phyloP scores from a whole-genome alignment of 129 eudicot species.

The Chrysanthemum seticuspe region DNA sequence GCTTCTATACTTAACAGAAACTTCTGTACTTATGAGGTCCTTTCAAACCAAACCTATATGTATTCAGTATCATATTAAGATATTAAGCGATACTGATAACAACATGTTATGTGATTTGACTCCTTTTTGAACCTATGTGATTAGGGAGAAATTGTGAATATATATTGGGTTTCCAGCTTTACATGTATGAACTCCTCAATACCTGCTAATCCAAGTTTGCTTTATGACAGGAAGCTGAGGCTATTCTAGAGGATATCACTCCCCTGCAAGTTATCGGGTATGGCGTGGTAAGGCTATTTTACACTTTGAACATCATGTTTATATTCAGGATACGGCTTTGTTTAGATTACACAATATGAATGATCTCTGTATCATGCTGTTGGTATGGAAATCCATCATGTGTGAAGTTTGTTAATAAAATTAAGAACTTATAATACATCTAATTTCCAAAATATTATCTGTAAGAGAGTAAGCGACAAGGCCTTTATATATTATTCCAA shows the following conservation, averaged over 20 bases:
- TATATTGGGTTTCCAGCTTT: slow-evolving; percentile 7
- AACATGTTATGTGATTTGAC: not conserved
- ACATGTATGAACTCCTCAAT: slow-evolving; percentile 13
- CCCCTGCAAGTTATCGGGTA: slow-evolving; percentile 66
- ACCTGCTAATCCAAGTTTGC: slow-evolving; percentile 18
- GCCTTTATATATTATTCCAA: slow-evolving; percentile 11
- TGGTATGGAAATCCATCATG: slow-evolving; percentile 10
- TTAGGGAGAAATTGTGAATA: slow-evolving; percentile 3
- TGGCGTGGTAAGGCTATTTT: slow-evolving; percentile 62
- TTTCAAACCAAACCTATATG: not conserved
- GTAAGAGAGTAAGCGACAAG: not conserved
- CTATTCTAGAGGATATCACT: slow-evolving; percentile 77
- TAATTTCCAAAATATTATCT: no score
- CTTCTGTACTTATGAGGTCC: not conserved
- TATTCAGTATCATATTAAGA: slow-evolving; percentile 3
- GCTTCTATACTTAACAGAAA: not conserved
- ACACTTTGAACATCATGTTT: not conserved
- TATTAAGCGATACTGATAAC: not conserved
- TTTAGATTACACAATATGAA: slow-evolving; percentile 4
- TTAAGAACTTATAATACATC: not conserved
- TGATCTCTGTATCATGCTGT: slow-evolving; percentile 8
- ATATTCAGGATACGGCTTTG: not conserved
- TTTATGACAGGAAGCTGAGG: slow-evolving; percentile 79
- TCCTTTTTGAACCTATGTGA: not conserved
- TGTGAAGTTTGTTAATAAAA: slow-evolving; percentile 1